Conservation (phyloP, 208 protist species). For the Tetramitus jugosus region DNA sequence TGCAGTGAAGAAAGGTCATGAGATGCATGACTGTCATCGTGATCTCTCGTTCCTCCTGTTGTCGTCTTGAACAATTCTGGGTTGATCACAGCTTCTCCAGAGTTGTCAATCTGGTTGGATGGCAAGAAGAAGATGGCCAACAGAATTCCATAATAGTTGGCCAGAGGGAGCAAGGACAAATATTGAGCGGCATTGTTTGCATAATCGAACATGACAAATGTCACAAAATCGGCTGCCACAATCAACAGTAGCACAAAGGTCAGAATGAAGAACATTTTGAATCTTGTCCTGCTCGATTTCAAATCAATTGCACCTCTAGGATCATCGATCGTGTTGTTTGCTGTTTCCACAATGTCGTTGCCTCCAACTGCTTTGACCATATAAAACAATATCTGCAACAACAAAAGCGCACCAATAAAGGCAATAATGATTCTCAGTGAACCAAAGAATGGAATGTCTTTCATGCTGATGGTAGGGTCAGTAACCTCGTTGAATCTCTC, state of each 20-base stretch:
- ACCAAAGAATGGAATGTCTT: not conserved
- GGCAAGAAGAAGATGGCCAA: conserved; percentile 14
- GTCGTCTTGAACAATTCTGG: too few relatives aligned
- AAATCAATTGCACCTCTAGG: not conserved
- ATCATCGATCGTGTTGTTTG: too few relatives aligned
- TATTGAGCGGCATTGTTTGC: not conserved
- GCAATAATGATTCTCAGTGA: not conserved
- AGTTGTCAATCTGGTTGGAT: too few relatives aligned
- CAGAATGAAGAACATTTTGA: conserved; percentile 3
- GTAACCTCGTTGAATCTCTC: not conserved
- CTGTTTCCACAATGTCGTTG: too few relatives aligned
- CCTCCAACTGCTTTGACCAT: not conserved
- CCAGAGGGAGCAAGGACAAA: not conserved
- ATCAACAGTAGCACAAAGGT: not conserved
- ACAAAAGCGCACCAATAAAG: not conserved
- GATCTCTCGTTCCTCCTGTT: too few relatives aligned
- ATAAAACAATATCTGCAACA: not conserved
- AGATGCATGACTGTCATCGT: too few relatives aligned
- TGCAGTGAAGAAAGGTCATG: too few relatives aligned
- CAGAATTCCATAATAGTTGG: not conserved
- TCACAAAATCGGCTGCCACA: not conserved
- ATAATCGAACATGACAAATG: not conserved
- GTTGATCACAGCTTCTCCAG: too few relatives aligned
- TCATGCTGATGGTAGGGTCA: not conserved
- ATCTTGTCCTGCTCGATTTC: not conserved